phyloP scores from a whole-genome alignment of 2,329 filamentous ascomycete genomes.

The Botrytis porri region DNA sequence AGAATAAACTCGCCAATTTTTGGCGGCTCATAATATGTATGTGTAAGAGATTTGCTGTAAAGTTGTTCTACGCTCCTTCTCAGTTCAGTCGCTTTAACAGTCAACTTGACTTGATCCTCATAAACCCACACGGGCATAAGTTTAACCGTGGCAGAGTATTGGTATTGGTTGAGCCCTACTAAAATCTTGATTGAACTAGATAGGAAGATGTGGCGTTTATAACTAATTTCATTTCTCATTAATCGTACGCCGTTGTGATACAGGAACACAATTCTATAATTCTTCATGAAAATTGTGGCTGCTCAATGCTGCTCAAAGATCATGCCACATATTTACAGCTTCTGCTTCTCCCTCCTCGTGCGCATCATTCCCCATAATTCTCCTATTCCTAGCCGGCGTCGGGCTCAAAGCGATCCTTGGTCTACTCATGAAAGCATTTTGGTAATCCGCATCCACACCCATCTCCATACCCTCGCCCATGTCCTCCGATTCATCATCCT shows the following conservation, averaged over 20 bases:
- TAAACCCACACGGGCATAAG: not conserved
- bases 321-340: slow-evolving; percentile 8
- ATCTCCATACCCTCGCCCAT: slow-evolving; percentile 49
- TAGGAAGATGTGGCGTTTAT: not conserved
- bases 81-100: not conserved
- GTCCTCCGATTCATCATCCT: slow-evolving; percentile 5
- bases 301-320: not conserved
- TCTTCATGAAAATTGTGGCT: not conserved
- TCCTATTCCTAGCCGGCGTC: slow-evolving; percentile 11
- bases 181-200: not conserved
- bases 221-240: not conserved
- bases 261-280: not conserved
- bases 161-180: not conserved
- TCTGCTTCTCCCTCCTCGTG: not conserved
- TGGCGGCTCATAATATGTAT: not conserved
- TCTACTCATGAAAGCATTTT: slow-evolving; percentile 79
- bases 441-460: slow-evolving; percentile 59
- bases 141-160: not conserved
- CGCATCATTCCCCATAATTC: not conserved
- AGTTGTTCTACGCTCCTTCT: not conserved
- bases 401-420: slow-evolving; percentile 80
- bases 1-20: not conserved
- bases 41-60: not conserved
- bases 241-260: not conserved
- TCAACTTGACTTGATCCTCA: not conserved